Base-by-base conservation (phyloP, 208 protist species). In the Angomonas desouzai region DNA sequence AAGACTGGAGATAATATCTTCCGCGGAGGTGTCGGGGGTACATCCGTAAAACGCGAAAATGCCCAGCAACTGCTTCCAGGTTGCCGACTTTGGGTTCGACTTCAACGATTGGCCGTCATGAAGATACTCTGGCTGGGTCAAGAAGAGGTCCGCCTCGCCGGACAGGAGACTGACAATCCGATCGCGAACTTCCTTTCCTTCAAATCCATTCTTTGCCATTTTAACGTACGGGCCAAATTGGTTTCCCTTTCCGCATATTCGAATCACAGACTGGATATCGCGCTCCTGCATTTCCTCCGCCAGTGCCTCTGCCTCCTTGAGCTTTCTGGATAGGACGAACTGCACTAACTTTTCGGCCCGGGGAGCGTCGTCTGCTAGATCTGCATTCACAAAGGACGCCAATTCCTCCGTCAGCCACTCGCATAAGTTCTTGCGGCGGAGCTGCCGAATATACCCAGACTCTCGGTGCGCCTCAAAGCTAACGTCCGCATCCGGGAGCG, bases 51-150 rank as follows among this genome's bases (percentile, higher is more conserved):
- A 93, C 16, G 82, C 74, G 69, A 92, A 92, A 62, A 93, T 84
- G 29, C 90, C 90, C 2, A 96, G 72, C 53, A 96, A 70, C 69
- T 96, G 90, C 66, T 92, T 93, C 87, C 90, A 96, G 56, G 90
- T 92, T n/a, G 86, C 84, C 3, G 84, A 76, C 3, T 72, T 69
- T 0, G 77, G 81, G 1, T 72, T 51, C 4, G 75, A 43, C 18
- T 40, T 55, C 27, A 87, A 64, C 40, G 27, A 20, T 4, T 55
- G 55, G 22, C 48, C 61, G 16, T 47, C 45, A 3, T 56, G 63
- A 0, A 28, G 48, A 64, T 92, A 96, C 68, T 81, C 72, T 30
- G 83, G 72, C 53, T 81, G 70, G 10, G 64, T 60, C 34, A 96
- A 65, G 73, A 96, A 96, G 16, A 83, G 77, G 62, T 96, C 84